Percentiles rank a stretch among this genome's conserved stretches.
phyloP scores from a whole-genome alignment of 2,329 filamentous ascomycete genomes.

The Elsinoe necatrix region DNA sequence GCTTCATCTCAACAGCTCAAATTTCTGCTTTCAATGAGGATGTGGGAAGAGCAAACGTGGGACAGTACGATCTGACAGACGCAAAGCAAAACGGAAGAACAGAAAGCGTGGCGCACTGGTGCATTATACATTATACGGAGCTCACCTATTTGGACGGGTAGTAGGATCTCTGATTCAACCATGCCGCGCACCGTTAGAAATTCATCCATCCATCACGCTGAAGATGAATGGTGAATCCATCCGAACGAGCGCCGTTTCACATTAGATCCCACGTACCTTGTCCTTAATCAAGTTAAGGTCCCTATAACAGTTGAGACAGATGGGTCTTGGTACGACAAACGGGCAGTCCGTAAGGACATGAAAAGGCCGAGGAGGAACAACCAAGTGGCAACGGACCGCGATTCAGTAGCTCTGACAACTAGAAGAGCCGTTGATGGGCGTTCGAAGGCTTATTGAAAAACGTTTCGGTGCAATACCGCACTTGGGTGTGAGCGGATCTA shows the following conservation, averaged over 20 bases:
- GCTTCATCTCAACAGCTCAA: neutral
- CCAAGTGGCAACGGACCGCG: neutral
- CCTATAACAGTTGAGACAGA: neutral
- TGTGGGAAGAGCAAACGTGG: neutral
- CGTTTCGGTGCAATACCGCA: neutral
- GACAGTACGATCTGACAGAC: neutral
- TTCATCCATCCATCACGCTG: neutral
- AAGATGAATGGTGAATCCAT: neutral
- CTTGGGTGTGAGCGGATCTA: neutral
- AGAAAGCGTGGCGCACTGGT: neutral
- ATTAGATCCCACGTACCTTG: neutral
- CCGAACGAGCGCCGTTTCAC: neutral
- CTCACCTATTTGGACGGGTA: neutral
- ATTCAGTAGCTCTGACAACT: conserved; percentile 6
- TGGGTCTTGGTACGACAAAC: neutral
- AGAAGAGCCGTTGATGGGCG: neutral
- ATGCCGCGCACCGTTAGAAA: neutral
- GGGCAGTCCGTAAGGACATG: neutral
- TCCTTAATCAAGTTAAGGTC: conserved; percentile 2
- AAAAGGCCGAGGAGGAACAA: neutral
- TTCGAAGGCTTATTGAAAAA: conserved; percentile 13
- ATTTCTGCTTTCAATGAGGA: neutral
- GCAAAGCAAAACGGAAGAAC: conserved; percentile 3
- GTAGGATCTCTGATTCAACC: neutral
- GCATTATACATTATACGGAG: conserved; percentile 7